Percentiles rank a stretch among this genome's conserved stretches.
These are phyloP conservation scores for Rostrohypoxylon terebratum DNA, from an alignment of 495 filamentous ascomycete genomes.

Conservation along the genomic window DNA sequence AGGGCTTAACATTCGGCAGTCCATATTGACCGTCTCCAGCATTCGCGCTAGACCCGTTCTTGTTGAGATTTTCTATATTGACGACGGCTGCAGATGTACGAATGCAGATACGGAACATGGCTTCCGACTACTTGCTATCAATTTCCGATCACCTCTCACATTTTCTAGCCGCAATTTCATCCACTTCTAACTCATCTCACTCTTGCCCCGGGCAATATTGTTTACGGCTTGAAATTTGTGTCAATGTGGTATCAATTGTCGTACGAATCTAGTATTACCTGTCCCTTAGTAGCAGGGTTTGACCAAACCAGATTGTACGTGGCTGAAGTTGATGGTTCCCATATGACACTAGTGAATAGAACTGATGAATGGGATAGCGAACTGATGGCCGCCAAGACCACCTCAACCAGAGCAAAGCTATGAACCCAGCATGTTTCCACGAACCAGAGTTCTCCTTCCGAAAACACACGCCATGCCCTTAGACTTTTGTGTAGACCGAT, in stretches of 20 bases:
- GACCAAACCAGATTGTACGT: conserved; percentile 11
- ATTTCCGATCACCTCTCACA: conserved; percentile 15
- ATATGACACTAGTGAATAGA: conserved; percentile 25
- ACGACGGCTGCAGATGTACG: conserved; percentile 18
- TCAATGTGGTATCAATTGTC: conserved; percentile 41
- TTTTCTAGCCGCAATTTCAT: conserved; percentile 19
- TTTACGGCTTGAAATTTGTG: conserved; percentile 24
- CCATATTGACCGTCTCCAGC: conserved; percentile 19
- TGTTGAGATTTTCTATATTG: conserved; percentile 23
- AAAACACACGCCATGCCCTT: conserved; percentile 40
- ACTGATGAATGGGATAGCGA: conserved; percentile 19
- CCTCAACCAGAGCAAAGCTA: conserved; percentile 36
- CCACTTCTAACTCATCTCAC: conserved; percentile 34
- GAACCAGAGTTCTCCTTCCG: conserved; percentile 27
- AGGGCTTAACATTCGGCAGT: conserved; percentile 29
- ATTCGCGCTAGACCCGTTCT: conserved; percentile 16
- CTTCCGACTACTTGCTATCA: conserved; percentile 36
- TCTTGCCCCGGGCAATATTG: conserved; percentile 14
- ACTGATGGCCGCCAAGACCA: conserved; percentile 29
- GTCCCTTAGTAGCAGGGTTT: conserved; percentile 21
- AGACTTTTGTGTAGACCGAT: conserved; percentile 52
- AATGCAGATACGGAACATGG: conserved; percentile 34
- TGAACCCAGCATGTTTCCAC: conserved; percentile 29
- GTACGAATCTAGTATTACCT: conserved; percentile 24
- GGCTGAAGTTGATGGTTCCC: conserved; percentile 1